Evolutionary conservation across 305 asterid genomes (phyloP).

Genomic region (Rubia peregrina): DNA sequence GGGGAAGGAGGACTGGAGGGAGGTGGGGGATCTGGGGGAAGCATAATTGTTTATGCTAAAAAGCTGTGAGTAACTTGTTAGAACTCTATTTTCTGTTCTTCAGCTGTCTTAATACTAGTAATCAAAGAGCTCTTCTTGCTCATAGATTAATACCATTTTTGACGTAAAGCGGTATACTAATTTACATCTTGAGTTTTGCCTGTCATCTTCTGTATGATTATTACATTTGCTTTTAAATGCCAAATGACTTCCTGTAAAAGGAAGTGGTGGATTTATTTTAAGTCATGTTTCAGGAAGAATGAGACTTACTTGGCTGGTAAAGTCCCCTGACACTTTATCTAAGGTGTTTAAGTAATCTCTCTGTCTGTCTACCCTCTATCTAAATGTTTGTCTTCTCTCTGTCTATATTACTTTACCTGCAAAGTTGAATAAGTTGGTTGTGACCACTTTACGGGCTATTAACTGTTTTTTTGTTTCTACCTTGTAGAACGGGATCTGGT

Average conservation of each 20-base stretch:
- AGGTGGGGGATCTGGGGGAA: constrained; percentile 99
- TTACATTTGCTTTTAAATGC: neutral
- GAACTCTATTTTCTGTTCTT: neutral
- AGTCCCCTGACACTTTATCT: neutral
- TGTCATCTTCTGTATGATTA: neutral
- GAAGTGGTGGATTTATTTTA: neutral
- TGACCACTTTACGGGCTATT: constrained; percentile 10
- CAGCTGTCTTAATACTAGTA: neutral
- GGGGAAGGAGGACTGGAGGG: constrained; percentile 87
- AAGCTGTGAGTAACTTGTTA: constrained; percentile 68
- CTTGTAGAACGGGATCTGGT: constrained; percentile 86
- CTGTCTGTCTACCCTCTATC: neutral
- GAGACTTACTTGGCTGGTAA: neutral
- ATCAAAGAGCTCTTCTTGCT: neutral
- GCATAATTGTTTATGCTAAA: constrained; percentile 55
- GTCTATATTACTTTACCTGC: neutral
- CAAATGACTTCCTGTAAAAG: neutral
- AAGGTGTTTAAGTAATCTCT: neutral
- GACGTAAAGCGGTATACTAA: neutral
- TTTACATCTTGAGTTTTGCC: neutral
- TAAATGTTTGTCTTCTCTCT: neutral
- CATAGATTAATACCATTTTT: neutral
- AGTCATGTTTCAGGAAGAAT: neutral
- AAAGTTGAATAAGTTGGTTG: constrained; percentile 1
- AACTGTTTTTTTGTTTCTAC: constrained; percentile 24